phyloP scores from a whole-genome alignment of 1,284 basidiomycete species.

The Bjerkandera adusta region DNA sequence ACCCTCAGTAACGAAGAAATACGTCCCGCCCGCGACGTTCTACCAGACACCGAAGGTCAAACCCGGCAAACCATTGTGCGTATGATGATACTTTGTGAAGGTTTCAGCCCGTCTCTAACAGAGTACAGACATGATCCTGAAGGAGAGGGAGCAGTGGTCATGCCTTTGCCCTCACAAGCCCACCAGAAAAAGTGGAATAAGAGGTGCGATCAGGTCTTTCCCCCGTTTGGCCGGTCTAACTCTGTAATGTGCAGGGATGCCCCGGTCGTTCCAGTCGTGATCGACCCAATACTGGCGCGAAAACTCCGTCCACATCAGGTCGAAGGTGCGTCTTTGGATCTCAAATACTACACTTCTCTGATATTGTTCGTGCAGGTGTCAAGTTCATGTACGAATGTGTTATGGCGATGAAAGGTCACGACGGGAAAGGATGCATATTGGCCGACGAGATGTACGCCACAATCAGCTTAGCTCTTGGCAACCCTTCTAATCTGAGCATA shows the following conservation, averaged over 20 bases:
- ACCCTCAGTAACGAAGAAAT: slow-evolving; percentile 32
- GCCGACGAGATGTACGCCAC: slow-evolving; percentile 94
- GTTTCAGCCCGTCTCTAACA: no score
- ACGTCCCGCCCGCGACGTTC: slow-evolving; percentile 59
- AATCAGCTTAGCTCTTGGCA: slow-evolving; percentile 7
- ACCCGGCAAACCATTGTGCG: slow-evolving; percentile 52
- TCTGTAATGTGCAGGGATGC: slow-evolving; percentile 39
- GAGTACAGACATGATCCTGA: slow-evolving; percentile 69
- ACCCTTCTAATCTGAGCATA: neutral
- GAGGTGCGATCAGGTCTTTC: slow-evolving; percentile 45
- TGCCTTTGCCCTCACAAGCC: slow-evolving; percentile 75
- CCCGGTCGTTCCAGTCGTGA: slow-evolving; percentile 80
- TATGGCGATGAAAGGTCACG: slow-evolving; percentile 86
- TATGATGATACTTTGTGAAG: slow-evolving; percentile 14
- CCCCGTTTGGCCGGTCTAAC: neutral
- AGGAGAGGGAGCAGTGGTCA: slow-evolving; percentile 78
- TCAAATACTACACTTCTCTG: neutral
- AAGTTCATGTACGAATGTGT: slow-evolving; percentile 95
- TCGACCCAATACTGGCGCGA: slow-evolving; percentile 86
- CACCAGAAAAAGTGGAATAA: slow-evolving; percentile 72
- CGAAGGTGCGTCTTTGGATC: slow-evolving; percentile 56
- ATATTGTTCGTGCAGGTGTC: slow-evolving; percentile 46
- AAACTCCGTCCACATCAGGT: slow-evolving; percentile 88
- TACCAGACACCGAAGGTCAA: slow-evolving; percentile 50
- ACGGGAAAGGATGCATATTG: slow-evolving; percentile 91